Conservation (phyloP, 129 eudicot species). For the Flaveria sonorensis region DNA sequence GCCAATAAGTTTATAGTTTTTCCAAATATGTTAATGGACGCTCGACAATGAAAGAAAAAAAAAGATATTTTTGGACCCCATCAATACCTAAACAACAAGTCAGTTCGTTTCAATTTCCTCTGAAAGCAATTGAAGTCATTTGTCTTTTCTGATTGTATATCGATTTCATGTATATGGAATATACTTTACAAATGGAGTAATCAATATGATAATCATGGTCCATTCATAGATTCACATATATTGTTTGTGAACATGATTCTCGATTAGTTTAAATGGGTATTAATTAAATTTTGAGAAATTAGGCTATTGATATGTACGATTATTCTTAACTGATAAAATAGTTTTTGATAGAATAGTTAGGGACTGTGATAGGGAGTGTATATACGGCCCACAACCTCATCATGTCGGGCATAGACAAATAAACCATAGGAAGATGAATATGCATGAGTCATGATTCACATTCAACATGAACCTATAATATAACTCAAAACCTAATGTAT, state of each 20-base stretch:
- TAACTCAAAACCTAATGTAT: background rate
- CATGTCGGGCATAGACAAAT: slow-evolving; percentile 5
- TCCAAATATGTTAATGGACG: too few species aligned
- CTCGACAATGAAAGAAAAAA: too few species aligned
- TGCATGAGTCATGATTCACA: background rate
- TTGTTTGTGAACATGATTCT: background rate
- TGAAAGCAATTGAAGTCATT: too few species aligned
- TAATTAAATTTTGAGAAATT: background rate
- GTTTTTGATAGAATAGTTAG: background rate
- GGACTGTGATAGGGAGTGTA: background rate
- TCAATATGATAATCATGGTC: too few species aligned
- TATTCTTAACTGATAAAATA: background rate
- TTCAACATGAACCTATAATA: background rate
- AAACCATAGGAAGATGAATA: background rate
- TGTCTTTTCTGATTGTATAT: too few species aligned
- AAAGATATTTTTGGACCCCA: too few species aligned
- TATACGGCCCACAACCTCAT: slow-evolving; percentile 4
- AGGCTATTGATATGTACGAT: background rate
- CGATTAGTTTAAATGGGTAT: background rate
- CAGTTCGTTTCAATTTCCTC: too few species aligned
- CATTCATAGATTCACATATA: background rate
- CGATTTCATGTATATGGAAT: too few species aligned
- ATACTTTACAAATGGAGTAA: too few species aligned
- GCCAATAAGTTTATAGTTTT: too few species aligned
- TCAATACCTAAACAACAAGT: too few species aligned